Base-by-base conservation (phyloP, 1,139 yeast species). In the Saccharomycopsis phalli region DNA sequence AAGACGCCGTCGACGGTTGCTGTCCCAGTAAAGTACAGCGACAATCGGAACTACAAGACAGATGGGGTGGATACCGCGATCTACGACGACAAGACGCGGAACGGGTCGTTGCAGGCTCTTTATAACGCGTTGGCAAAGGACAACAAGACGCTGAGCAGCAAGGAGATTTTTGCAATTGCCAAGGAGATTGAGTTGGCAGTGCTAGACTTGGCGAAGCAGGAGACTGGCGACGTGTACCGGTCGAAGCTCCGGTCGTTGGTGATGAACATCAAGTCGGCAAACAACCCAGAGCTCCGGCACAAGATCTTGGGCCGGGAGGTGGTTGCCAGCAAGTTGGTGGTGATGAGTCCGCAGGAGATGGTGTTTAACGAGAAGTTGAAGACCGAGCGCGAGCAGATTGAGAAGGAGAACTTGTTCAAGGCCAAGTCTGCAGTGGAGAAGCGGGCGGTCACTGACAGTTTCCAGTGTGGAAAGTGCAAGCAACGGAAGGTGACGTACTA, bases 401-500 rank as follows among this genome's bases (percentile, higher is more conserved):
- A 83, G 56, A 81, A 83, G 57, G 81, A 84, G 59, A 93, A 93
- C 61, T 68, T 91, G 57, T 88, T 83, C 62, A 94, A 91, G 58
- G 98, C 98, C 2, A 96, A 86, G 62, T 96, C 96, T 51, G 97
- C 98, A n/a, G 87, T 86, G 7, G 94, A 88, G 54, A 86, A 87
- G 67, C 74, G 96, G 53, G 95, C 98, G 1, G 87, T 87, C 35
- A 91, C 98, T 6, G 97, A 91, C 61, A 71, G 97, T 60, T 91
- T 91, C 59, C 83, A 94, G 2, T 91, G 98, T 65, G 96, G 97
- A 46, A 91, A 91, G 62, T 91, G 98, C 72, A 91, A 88, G 63
- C 91, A 87, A 59, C 86, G 88, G 69, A 86, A 84, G 66, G 98
- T 91, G 29, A 83, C 95, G 53, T 91, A 91, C 60, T 91, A 87